Conservation (phyloP, 495 filamentous ascomycete species). For the Neurospora sp. region DNA sequence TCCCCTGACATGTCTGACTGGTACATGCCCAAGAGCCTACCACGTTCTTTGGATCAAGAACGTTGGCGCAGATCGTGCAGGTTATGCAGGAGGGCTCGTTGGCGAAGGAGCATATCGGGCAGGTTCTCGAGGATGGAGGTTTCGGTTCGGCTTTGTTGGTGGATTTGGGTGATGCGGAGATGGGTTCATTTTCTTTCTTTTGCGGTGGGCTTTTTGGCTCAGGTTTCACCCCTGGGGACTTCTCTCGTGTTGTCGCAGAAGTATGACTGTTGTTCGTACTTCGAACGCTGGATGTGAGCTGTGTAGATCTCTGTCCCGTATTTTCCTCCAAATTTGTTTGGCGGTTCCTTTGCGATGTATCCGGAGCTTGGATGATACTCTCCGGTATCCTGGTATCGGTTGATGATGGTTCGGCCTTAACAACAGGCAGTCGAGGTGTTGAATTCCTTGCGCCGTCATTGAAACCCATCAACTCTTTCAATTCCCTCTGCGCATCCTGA, state of each 20-base stretch:
- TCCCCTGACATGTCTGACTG: conserved; percentile 40
- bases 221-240: neutral
- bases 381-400: neutral
- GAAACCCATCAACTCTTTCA: conserved; percentile 42
- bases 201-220: neutral
- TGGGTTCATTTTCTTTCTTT: neutral
- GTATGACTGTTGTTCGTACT: neutral
- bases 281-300: neutral
- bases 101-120: conserved; percentile 52
- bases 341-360: too few relatives aligned
- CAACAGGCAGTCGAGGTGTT: neutral
- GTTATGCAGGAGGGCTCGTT: conserved; percentile 41
- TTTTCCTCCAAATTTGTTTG: neutral
- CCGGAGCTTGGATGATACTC: neutral
- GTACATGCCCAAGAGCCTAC: conserved; percentile 49
- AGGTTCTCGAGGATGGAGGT: conserved; percentile 17
- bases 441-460: neutral
- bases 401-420: neutral
- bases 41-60: conserved; percentile 43
- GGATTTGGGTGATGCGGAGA: neutral
- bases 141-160: neutral
- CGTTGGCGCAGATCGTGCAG: conserved; percentile 56
- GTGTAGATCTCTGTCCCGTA: neutral
- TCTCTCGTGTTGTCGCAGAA: neutral
- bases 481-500: conserved; percentile 48